phyloP scores from a whole-genome alignment of 257 asterid species.

The Jaltomata sinuosa region DNA sequence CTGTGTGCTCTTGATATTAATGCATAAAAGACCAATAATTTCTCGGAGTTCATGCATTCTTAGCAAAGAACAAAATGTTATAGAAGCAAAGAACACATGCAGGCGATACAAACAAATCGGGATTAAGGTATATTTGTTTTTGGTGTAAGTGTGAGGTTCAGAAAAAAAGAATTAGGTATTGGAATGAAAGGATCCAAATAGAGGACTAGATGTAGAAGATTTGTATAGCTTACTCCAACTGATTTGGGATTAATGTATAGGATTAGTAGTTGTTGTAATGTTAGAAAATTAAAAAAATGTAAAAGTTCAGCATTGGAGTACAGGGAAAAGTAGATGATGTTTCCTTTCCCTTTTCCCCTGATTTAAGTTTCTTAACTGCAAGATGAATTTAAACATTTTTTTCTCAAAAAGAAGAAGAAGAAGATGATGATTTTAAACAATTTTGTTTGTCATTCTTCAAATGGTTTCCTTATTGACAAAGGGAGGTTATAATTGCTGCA shows the following conservation, averaged over 20 bases:
- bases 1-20: slow-evolving; percentile 27
- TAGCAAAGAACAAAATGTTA: background rate
- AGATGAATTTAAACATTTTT: background rate
- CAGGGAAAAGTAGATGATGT: background rate
- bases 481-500: slow-evolving; percentile 20
- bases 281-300: background rate
- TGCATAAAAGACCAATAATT: background rate
- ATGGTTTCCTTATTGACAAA: background rate
- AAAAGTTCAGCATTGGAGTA: background rate
- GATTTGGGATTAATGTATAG: background rate
- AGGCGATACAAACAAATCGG: background rate
- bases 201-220: background rate
- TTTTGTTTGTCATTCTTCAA: background rate
- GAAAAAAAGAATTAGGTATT: background rate
- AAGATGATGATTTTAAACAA: background rate
- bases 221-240: background rate
- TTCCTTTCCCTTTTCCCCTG: background rate
- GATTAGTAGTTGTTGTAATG: background rate
- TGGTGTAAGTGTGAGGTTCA: background rate
- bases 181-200: background rate
- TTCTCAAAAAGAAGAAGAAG: background rate
- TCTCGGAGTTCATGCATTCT: background rate
- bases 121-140: background rate
- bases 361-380: background rate
- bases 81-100: background rate